Evolutionary conservation across 192 early-diverging fungal genomes (phyloP).

Genomic region (Podila minutissima): DNA sequence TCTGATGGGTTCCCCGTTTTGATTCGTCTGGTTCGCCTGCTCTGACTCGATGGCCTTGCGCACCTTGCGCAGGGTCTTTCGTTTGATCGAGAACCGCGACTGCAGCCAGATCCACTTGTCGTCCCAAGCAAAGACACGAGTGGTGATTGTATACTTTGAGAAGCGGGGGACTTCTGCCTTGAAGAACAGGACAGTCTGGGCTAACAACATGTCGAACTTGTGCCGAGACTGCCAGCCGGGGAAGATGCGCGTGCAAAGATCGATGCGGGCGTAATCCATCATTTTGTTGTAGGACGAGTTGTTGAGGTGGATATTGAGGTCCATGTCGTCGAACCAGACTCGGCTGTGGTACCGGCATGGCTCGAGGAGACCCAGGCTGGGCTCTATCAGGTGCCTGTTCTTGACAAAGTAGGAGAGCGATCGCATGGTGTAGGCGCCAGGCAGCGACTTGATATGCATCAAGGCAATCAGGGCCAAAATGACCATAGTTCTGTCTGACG

Average conservation of each 20-base stretch:
- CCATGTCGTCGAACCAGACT: slow-evolving; percentile 60
- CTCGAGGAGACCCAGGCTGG: slow-evolving; percentile 47
- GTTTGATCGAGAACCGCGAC: slow-evolving; percentile 52
- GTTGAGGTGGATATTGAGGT: slow-evolving; percentile 63
- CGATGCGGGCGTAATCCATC: slow-evolving; percentile 59
- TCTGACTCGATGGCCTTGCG: slow-evolving; percentile 14
- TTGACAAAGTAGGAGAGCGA: slow-evolving; percentile 45
- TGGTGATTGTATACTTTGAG: slow-evolving; percentile 56
- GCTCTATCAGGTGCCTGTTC: slow-evolving; percentile 16
- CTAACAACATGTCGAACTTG: slow-evolving; percentile 45
- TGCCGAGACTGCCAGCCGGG: slow-evolving; percentile 33
- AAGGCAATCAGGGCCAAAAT: slow-evolving; percentile 26
- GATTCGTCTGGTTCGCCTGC: not conserved
- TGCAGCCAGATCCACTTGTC: slow-evolving; percentile 63
- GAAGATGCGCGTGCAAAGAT: slow-evolving; percentile 40
- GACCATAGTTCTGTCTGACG: slow-evolving; percentile 26
- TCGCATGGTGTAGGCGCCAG: slow-evolving; percentile 56
- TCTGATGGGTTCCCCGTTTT: slow-evolving; percentile 1
- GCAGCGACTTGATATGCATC: slow-evolving; percentile 54
- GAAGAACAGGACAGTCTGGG: slow-evolving; percentile 55
- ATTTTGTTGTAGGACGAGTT: slow-evolving; percentile 63
- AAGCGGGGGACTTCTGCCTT: slow-evolving; percentile 60
- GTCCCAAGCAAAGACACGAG: slow-evolving; percentile 60
- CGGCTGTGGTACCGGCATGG: slow-evolving; percentile 50
- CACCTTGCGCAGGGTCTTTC: slow-evolving; percentile 12